These are phyloP conservation scores for Beta corolliflora DNA, from an alignment of 179 eudicot genomes.

Conservation along the genomic window DNA sequence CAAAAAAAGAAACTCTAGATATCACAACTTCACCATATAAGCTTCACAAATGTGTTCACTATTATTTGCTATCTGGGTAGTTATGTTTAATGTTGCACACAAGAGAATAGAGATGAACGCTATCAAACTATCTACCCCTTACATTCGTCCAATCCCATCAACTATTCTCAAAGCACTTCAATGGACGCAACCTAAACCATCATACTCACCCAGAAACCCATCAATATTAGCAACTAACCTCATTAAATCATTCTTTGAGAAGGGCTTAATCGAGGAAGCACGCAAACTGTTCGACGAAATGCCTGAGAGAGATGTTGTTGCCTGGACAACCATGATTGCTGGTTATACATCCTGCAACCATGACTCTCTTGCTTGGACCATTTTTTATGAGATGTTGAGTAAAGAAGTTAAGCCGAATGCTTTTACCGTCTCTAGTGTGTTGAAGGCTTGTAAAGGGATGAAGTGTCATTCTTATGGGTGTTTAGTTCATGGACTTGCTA, in stretches of 20 bases:
- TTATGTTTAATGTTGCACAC: slow-evolving; percentile 5
- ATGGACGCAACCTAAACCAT: slow-evolving; percentile 36
- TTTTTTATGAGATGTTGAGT: slow-evolving; percentile 58
- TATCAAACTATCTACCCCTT: slow-evolving; percentile 26
- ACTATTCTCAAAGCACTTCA: slow-evolving; percentile 40
- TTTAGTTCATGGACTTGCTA: slow-evolving; percentile 55
- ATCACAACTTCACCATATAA: not conserved
- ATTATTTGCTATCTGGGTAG: not conserved
- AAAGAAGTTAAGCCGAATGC: slow-evolving; percentile 48
- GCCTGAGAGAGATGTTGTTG: slow-evolving; percentile 72
- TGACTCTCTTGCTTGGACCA: slow-evolving; percentile 45
- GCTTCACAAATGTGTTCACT: too few relatives aligned
- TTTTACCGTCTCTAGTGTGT: slow-evolving; percentile 58
- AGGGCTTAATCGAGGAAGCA: slow-evolving; percentile 53
- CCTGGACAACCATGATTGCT: slow-evolving; percentile 75
- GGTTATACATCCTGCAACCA: slow-evolving; percentile 56
- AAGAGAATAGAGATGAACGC: slow-evolving; percentile 46
- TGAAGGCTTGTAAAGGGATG: slow-evolving; percentile 71
- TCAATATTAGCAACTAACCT: slow-evolving; percentile 54
- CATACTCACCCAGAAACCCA: slow-evolving; percentile 39
- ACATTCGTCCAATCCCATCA: slow-evolving; percentile 42
- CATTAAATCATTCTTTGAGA: slow-evolving; percentile 54
- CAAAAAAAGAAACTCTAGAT: not conserved
- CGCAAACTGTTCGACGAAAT: slow-evolving; percentile 73
- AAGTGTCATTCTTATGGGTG: slow-evolving; percentile 43